Percentiles rank a stretch among this genome's conserved stretches.
phyloP scores from a whole-genome alignment of 805 yeast species.

The Limtongozyma cylindracea region DNA sequence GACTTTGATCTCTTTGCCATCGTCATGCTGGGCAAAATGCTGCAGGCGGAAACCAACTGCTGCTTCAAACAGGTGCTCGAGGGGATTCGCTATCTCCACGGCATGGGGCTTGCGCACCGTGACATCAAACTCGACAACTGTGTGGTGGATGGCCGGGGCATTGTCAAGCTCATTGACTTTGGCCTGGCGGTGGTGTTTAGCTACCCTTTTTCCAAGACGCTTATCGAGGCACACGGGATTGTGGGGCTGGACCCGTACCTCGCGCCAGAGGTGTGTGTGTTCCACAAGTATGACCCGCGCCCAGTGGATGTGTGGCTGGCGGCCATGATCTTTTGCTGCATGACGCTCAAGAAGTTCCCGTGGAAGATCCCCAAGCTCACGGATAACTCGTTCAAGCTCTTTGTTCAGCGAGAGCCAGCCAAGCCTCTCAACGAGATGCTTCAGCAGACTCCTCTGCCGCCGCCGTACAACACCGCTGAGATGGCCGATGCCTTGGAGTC shows the following conservation, averaged over 20 bases:
- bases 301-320: constrained; percentile 90
- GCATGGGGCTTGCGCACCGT: constrained; percentile 73
- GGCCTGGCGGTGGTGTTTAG: constrained; percentile 84
- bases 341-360: constrained; percentile 78
- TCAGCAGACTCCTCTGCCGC: constrained; percentile 19
- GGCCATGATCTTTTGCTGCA: constrained; percentile 79
- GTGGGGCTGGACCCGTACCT: constrained; percentile 79
- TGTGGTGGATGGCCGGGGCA: constrained; percentile 61
- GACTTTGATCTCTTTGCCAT: constrained; percentile 84
- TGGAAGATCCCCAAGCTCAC: constrained; percentile 79
- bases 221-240: constrained; percentile 60
- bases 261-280: constrained; percentile 81
- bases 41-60: constrained; percentile 54
- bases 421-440: constrained; percentile 35
- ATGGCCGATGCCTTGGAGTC: constrained; percentile 5
- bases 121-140: constrained; percentile 86
- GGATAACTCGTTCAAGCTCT: constrained; percentile 65
- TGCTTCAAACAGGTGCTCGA: constrained; percentile 71
- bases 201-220: constrained; percentile 54
- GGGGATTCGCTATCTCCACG: constrained; percentile 63
- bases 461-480: constrained; percentile 2
- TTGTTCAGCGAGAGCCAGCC: constrained; percentile 47
- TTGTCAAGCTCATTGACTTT: constrained; percentile 77
- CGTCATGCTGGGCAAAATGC: constrained; percentile 84
- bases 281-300: constrained; percentile 66